A percentile compares a stretch with the other conserved stretches of the same genome.
Conservation (phyloP, 805 yeast species). For the Clavispora santaluciae region DNA sequence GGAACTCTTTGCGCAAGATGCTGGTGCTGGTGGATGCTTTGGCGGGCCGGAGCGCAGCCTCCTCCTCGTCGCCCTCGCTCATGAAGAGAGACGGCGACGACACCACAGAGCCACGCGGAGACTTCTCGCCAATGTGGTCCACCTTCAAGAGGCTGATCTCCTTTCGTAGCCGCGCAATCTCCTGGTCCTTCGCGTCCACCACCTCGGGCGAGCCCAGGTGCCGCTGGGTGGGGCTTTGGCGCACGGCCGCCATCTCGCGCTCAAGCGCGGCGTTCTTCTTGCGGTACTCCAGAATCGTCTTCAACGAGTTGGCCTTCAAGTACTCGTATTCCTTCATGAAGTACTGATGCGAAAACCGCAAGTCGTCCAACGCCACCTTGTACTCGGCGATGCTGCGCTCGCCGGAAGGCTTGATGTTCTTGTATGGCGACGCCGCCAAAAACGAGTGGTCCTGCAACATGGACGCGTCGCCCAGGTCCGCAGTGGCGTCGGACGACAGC, state of each 20-base stretch:
- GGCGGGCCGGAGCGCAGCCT: slow-evolving; percentile 7
- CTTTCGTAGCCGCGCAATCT: slow-evolving; percentile 39
- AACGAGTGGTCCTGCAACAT: slow-evolving; percentile 25
- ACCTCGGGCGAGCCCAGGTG: slow-evolving; percentile 4
- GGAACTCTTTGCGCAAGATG: slow-evolving; percentile 64
- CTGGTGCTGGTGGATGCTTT: slow-evolving; percentile 36
- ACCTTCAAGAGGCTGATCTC: slow-evolving; percentile 42
- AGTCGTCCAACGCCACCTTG: slow-evolving; percentile 60
- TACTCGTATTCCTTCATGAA: slow-evolving; percentile 63
- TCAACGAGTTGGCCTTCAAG: slow-evolving; percentile 52
- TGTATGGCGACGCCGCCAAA: slow-evolving; percentile 22
- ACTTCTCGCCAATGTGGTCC: slow-evolving; percentile 38
- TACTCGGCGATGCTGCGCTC: slow-evolving; percentile 30
- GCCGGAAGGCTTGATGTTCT: slow-evolving; percentile 9
- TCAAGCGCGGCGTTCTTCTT: slow-evolving; percentile 48
- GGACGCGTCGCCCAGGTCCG: slow-evolving; percentile 16
- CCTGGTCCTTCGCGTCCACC: slow-evolving; percentile 30
- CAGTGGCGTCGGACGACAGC: slow-evolving; percentile 1
- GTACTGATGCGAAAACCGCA: slow-evolving; percentile 68
- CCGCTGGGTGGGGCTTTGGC: slow-evolving; percentile 1
- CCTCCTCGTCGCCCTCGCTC: slow-evolving; percentile 15
- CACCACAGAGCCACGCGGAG: slow-evolving; percentile 6
- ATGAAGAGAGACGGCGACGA: slow-evolving; percentile 8
- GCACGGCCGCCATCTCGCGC: slow-evolving; percentile 37
- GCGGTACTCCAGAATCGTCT: slow-evolving; percentile 49